phyloP scores from a whole-genome alignment of 2,329 filamentous ascomycete species.

The Stachybotrys chartarum region DNA sequence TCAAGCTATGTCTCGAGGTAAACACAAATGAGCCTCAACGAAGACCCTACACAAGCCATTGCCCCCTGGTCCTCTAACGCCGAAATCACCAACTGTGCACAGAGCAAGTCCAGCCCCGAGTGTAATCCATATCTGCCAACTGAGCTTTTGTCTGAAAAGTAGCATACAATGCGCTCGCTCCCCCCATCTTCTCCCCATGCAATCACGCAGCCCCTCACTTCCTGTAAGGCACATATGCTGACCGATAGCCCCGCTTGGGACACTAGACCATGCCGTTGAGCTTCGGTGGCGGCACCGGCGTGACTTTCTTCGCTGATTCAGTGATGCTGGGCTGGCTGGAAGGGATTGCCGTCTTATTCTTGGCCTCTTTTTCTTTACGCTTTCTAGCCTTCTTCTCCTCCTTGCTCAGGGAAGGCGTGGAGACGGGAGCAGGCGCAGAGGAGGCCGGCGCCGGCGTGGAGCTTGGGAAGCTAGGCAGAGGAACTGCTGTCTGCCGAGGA shows the following conservation, averaged over 20 bases:
- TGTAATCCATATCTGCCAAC: not conserved
- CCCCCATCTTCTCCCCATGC: not conserved
- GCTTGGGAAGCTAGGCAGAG: conserved; percentile 27
- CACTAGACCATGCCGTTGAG: conserved; percentile 15
- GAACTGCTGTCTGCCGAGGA: conserved; percentile 21
- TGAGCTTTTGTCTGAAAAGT: no score
- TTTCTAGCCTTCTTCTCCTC: conserved; percentile 21
- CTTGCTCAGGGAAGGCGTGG: conserved; percentile 15
- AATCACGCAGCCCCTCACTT: not conserved
- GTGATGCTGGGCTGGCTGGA: conserved; percentile 10
- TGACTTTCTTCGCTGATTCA: conserved; percentile 15
- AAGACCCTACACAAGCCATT: not conserved
- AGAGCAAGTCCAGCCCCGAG: not conserved
- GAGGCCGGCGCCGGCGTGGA: conserved; percentile 18
- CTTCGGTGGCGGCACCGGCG: conserved; percentile 16
- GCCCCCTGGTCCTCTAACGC: not conserved
- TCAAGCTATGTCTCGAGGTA: not conserved
- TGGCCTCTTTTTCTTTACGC: conserved; percentile 18
- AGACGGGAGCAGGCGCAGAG: conserved; percentile 5
- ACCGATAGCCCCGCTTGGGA: not conserved
- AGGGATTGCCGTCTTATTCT: conserved; percentile 7
- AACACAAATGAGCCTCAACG: no score
- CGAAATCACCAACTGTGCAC: not conserved
- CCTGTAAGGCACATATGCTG: not conserved
- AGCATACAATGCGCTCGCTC: no score